Evolutionary conservation across 306 rosid species (phyloP).

Genomic region (Gastrolobium villosum): DNA sequence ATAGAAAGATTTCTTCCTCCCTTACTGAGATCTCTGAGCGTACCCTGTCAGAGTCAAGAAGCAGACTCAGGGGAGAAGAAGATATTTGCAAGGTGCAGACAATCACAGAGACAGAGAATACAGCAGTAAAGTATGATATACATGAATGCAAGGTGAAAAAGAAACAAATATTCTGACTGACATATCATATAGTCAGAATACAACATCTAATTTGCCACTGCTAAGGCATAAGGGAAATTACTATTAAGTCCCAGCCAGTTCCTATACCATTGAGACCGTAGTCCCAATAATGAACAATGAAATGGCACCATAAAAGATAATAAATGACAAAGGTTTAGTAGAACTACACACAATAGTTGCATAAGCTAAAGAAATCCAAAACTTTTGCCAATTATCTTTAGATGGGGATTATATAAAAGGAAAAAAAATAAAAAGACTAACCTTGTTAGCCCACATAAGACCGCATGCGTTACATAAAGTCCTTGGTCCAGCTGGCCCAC

Average conservation of each 20-base stretch:
- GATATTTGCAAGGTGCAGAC: constrained; percentile 29
- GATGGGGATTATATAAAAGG: constrained; percentile 9
- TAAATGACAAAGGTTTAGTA: constrained; percentile 12
- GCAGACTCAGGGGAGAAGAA: constrained; percentile 45
- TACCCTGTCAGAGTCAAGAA: constrained; percentile 78
- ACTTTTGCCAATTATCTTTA: constrained; percentile 14
- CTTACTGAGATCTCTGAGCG: constrained; percentile 95
- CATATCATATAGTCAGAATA: constrained; percentile 41
- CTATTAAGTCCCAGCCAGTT: constrained; percentile 4
- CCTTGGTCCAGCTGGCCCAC: constrained; percentile 98
- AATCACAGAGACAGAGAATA: constrained; percentile 30
- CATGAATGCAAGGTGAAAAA: constrained; percentile 27
- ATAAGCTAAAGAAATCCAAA: constrained; percentile 33
- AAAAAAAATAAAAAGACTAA: constrained; percentile 48
- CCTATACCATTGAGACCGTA: constrained; percentile 16
- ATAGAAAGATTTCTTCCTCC: constrained; percentile 76
- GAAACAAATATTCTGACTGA: constrained; percentile 22
- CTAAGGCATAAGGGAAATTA: neutral
- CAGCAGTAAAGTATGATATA: constrained; percentile 17
- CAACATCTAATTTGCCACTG: constrained; percentile 24
- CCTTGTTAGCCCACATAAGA: constrained; percentile 99
- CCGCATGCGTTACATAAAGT: constrained; percentile 98
- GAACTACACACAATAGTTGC: constrained; percentile 3
- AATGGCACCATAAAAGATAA: constrained; percentile 9
- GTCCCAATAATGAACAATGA: constrained; percentile 12